phyloP scores from a whole-genome alignment of 2,329 filamentous ascomycete genomes.

The Tolypocladium nubicola region DNA sequence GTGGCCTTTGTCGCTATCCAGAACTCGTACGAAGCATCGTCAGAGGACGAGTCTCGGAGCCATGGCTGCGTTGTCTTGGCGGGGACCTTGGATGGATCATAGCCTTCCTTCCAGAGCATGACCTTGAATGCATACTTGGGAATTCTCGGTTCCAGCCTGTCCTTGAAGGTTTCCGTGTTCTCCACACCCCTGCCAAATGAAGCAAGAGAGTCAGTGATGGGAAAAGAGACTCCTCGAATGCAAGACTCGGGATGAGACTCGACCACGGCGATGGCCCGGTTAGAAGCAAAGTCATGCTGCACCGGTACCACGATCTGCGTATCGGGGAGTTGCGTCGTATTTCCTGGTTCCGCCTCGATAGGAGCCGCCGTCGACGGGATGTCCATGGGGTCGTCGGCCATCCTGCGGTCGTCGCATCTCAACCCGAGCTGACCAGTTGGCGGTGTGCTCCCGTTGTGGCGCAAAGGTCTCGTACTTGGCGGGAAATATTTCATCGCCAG shows the following conservation, averaged over 20 bases:
- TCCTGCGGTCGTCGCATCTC: constrained; percentile 11
- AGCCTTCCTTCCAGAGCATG: constrained; percentile 59
- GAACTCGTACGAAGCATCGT: constrained; percentile 51
- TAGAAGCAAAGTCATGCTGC: constrained; percentile 19
- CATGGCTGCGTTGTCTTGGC: constrained; percentile 42
- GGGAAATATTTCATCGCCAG: constrained; percentile 50
- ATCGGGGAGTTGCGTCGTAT: constrained; percentile 26
- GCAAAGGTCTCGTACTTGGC: constrained; percentile 21
- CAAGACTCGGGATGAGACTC: constrained; percentile 56
- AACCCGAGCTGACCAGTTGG: constrained; percentile 7
- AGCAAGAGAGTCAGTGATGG: constrained; percentile 54
- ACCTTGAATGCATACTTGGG: constrained; percentile 76
- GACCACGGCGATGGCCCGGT: constrained; percentile 51
- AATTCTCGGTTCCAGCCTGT: constrained; percentile 56
- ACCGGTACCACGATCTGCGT: constrained; percentile 25
- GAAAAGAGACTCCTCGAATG: constrained; percentile 50
- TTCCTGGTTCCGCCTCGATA: constrained; percentile 14
- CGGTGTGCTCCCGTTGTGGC: not conserved
- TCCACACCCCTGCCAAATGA: constrained; percentile 66
- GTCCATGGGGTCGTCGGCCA: constrained; percentile 15
- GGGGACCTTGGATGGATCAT: constrained; percentile 46
- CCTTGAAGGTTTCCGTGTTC: constrained; percentile 58
- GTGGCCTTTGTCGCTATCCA: constrained; percentile 73
- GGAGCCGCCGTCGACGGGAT: constrained; percentile 21
- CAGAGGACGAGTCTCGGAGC: constrained; percentile 18